phyloP scores from a whole-genome alignment of 2,329 filamentous ascomycete genomes.

The Colletotrichum sp. region DNA sequence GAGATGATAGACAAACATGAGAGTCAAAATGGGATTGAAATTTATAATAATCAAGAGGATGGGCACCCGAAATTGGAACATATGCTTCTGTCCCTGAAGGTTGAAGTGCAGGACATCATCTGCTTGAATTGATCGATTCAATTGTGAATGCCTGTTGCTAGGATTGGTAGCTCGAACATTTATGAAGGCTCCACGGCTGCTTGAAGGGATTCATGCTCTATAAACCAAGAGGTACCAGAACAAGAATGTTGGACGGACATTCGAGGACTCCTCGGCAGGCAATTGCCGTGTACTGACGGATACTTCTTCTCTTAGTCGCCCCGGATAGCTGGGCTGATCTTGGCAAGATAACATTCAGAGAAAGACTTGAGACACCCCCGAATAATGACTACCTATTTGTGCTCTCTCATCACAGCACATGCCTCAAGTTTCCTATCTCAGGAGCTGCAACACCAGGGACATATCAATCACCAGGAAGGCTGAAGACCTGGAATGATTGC shows the following conservation, averaged over 20 bases:
- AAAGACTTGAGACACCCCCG: neutral
- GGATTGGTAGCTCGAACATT: neutral
- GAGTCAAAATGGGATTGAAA: too few species aligned
- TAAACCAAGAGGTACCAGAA: neutral
- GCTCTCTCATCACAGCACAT: neutral
- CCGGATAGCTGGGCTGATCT: neutral
- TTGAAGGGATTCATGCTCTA: neutral
- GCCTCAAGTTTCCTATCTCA: neutral
- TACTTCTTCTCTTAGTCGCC: neutral
- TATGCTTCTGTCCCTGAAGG: neutral
- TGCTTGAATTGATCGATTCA: neutral
- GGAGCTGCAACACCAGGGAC: neutral
- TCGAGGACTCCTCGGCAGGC: neutral
- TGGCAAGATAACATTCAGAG: neutral
- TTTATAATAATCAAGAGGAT: neutral
- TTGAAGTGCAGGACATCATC: neutral
- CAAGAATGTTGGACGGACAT: neutral
- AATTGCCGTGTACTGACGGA: rapidly evolving
- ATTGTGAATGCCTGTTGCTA: neutral
- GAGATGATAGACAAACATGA: too few species aligned
- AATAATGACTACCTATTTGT: neutral
- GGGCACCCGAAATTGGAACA: neutral
- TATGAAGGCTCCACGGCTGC: neutral
- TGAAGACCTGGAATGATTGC: neutral
- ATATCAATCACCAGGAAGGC: neutral